Evolutionary conservation across 257 asterid species (phyloP).

Genomic region (Solanum infundibuliforme): DNA sequence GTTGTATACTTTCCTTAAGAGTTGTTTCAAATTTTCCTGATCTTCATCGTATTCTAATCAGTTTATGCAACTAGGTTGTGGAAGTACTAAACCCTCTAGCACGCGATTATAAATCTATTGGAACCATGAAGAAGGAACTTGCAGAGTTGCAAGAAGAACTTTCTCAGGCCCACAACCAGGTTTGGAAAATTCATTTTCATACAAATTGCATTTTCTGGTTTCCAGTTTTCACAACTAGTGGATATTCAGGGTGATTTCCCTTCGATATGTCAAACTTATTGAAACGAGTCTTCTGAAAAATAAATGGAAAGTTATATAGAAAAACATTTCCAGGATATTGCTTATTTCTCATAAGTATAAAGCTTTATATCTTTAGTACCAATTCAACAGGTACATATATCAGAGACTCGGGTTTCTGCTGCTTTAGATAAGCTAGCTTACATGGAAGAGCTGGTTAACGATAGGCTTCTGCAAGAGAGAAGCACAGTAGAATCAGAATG

Average conservation of each 20-base stretch:
- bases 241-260: not conserved
- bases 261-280: not conserved
- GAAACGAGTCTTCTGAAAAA: not conserved
- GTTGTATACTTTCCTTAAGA: not conserved
- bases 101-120: constrained; percentile 88
- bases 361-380: not conserved
- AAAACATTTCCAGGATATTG: not conserved
- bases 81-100: constrained; percentile 91
- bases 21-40: not conserved
- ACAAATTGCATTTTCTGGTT: not conserved
- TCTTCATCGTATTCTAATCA: not conserved
- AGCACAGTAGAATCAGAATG: constrained; percentile 26
- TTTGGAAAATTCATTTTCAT: constrained; percentile 1
- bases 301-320: not conserved
- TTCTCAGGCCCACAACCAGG: constrained; percentile 79
- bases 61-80: constrained; percentile 40
- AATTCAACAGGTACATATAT: constrained; percentile 61
- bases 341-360: not conserved
- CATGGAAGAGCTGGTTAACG: constrained; percentile 76
- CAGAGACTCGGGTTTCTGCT: constrained; percentile 78
- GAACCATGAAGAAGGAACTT: constrained; percentile 76
- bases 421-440: constrained; percentile 90
- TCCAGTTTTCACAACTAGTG: not conserved
- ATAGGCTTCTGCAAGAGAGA: constrained; percentile 58
- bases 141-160: constrained; percentile 81